Conservation (phyloP, 768 basidiomycete genomes). For the Boletus rubroflammeus region DNA sequence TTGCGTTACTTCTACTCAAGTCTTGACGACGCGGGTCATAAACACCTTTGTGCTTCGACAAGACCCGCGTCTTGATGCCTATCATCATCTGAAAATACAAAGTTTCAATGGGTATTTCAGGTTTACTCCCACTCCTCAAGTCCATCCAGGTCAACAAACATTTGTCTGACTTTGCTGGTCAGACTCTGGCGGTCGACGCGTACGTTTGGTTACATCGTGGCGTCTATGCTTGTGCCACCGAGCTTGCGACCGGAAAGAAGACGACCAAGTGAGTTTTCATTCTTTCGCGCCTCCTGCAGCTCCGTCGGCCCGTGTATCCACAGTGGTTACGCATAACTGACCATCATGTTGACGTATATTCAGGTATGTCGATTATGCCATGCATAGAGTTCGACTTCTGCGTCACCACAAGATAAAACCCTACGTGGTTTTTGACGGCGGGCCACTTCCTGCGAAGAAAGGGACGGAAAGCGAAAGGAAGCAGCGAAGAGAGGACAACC, state of each 20-base stretch:
- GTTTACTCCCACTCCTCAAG: constrained; percentile 86
- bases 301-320: neutral
- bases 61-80: constrained; percentile 1
- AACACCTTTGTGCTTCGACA: constrained; percentile 3
- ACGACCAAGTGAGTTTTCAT: constrained; percentile 70
- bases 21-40: neutral
- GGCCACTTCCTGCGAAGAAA: constrained; percentile 90
- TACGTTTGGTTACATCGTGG: constrained; percentile 95
- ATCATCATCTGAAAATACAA: neutral
- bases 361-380: constrained; percentile 95
- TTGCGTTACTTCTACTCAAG: constrained; percentile 11
- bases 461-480: constrained; percentile 82
- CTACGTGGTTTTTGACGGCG: constrained; percentile 95
- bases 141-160: constrained; percentile 78
- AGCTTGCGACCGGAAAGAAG: constrained; percentile 78
- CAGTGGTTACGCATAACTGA: neutral
- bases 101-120: constrained; percentile 82
- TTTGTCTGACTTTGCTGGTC: constrained; percentile 77
- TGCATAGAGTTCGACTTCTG: constrained; percentile 86
- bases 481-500: constrained; percentile 70
- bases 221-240: constrained; percentile 84
- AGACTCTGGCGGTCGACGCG: constrained; percentile 88
- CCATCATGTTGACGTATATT: neutral
- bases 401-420: constrained; percentile 82
- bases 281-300: neutral